Evolutionary conservation across 768 basidiomycete species (phyloP), one percentile per base, ranked within the genome.

Genomic region (Russula emetica): DNA sequence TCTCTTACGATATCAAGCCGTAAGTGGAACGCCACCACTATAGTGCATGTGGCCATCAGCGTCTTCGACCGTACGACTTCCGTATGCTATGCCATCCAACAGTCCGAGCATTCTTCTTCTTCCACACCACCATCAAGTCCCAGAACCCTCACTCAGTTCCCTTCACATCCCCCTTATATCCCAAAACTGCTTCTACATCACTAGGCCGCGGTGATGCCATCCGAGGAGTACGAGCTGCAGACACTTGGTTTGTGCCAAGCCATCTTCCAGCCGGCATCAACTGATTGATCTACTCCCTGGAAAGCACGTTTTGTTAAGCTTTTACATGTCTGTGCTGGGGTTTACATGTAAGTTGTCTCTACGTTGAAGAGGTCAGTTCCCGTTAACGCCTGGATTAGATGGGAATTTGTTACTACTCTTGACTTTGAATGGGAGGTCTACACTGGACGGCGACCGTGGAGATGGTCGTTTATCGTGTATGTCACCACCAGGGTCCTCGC

Each of bases 381-480:
- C 18, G 5, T 49, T 60, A 8, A 54, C 28, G 11, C 7, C 11
- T 18, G 1, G 20, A 22, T 13, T 28, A 67, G 66, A 28, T 67
- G 66, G 66, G 66, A 67, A 36, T 67, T 34, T 38, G 1, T 66
- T 7, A 67, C 51, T 1, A 61, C 66, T 2, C 55, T 67, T 10
- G 54, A 47, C 10, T 67, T 67, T 10, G 64, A 66, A 30, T 61
- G 54, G 64, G 64, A 67, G 44, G 55, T 67, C 8, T 67, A 60
- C 64, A 67, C 64, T 11, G 64, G 66, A 14, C 34, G 40, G n/a
- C 64, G 66, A 16, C 58, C 50, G 11, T 66, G 64, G 64, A 59
- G 66, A 52, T 67, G 66, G 66, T 67, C 66, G 8, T 66, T 67
- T 13, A 13, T 65, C 38, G 59, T 55, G 3, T 67, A 67, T 44